Conservation (phyloP, 768 basidiomycete species). For the Tylopilus subfusipes region DNA sequence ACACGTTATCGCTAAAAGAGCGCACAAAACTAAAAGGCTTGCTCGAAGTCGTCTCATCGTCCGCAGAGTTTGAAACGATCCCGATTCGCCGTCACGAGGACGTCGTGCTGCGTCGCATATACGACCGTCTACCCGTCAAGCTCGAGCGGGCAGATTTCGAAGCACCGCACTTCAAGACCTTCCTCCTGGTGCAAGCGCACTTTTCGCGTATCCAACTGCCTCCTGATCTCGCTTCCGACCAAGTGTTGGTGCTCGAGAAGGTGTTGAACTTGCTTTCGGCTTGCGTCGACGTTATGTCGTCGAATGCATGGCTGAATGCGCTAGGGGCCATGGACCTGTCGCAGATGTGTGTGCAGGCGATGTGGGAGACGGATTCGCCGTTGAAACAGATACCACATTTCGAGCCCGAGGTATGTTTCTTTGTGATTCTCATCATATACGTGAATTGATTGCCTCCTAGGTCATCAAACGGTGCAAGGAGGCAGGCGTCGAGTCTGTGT, state of each 20-base stretch:
- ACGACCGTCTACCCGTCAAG: conserved; percentile 97
- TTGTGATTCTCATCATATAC: not conserved
- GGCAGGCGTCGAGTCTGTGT: conserved; percentile 82
- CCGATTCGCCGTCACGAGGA: conserved; percentile 97
- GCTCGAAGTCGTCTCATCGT: conserved; percentile 94
- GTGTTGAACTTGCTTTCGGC: conserved; percentile 89
- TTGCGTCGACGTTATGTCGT: conserved; percentile 97
- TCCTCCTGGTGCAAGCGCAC: conserved; percentile 94
- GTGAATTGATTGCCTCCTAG: conserved; percentile 33
- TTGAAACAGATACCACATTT: conserved; percentile 97
- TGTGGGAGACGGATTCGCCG: conserved; percentile 97
- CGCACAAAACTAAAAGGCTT: conserved; percentile 96
- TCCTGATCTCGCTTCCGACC: conserved; percentile 91
- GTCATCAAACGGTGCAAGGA: conserved; percentile 82
- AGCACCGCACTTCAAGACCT: conserved; percentile 96
- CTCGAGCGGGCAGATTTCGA: conserved; percentile 81
- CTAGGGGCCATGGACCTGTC: conserved; percentile 96
- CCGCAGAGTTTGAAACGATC: conserved; percentile 92
- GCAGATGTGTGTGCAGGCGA: conserved; percentile 97
- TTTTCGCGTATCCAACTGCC: conserved; percentile 92
- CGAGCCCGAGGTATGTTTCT: conserved; percentile 64
- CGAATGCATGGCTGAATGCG: conserved; percentile 92
- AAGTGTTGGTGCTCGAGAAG: conserved; percentile 82
- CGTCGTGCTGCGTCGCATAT: conserved; percentile 76
- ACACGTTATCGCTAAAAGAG: conserved; percentile 92